phyloP scores from a whole-genome alignment of 1,284 basidiomycete species.

The Ustilago tritici region DNA sequence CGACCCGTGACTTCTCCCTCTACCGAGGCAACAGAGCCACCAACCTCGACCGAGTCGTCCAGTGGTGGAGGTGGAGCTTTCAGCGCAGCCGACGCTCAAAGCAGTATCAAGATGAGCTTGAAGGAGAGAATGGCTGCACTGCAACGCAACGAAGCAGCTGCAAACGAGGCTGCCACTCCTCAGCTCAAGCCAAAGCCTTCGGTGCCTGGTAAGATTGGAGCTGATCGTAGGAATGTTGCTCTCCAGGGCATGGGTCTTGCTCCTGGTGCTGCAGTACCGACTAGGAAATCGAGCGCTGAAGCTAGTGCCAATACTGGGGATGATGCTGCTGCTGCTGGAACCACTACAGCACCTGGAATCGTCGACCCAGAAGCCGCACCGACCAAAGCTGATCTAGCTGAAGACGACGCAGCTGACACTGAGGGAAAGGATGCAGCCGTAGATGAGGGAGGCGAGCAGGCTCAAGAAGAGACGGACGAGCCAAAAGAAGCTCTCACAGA shows the following conservation, averaged over 20 bases:
- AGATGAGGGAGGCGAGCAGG: conserved; percentile 7
- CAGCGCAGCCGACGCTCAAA: conserved; percentile 66
- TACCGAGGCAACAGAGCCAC: conserved; percentile 12
- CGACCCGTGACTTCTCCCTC: conserved; percentile 3
- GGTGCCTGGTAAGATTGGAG: conserved; percentile 49
- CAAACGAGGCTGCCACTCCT: conserved; percentile 31
- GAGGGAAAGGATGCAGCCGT: conserved; percentile 8
- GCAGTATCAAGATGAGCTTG: conserved; percentile 67
- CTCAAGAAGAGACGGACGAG: conserved; percentile 18
- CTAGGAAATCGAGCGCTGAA: conserved; percentile 25
- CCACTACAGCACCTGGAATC: conserved; percentile 5
- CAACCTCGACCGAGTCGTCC: conserved; percentile 23
- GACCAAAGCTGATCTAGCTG: conserved; percentile 5
- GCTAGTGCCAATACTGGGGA: conserved; percentile 5
- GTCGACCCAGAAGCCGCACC: not conserved
- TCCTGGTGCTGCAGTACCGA: conserved; percentile 24
- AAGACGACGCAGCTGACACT: conserved; percentile 6
- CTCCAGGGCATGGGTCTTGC: conserved; percentile 54
- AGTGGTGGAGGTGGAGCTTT: conserved; percentile 33
- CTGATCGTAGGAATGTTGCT: conserved; percentile 46
- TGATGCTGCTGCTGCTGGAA: conserved; percentile 3
- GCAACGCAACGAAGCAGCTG: conserved; percentile 56
- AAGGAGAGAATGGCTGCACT: conserved; percentile 69
- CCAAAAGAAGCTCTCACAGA: conserved; percentile 36
- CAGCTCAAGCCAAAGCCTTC: conserved; percentile 44